phyloP scores from a whole-genome alignment of 2,329 filamentous ascomycete species.

The Penicillium sumatraense region DNA sequence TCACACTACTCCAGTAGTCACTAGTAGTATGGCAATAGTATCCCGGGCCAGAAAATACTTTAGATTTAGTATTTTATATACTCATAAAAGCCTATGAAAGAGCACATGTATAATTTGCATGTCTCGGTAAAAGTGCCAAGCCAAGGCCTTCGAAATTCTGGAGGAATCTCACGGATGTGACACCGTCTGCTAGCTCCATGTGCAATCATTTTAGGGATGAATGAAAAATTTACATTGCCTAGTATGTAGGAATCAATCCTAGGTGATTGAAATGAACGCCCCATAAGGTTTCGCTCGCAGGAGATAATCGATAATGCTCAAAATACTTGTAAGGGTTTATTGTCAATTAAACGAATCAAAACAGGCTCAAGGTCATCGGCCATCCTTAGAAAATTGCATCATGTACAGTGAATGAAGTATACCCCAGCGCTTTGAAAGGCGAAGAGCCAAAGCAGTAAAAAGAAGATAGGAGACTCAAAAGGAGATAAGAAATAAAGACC shows the following conservation, averaged over 20 bases:
- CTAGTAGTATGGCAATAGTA: no score
- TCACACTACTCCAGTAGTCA: no score
- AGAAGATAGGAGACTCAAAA: conserved; percentile 22
- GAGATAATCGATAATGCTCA: neutral
- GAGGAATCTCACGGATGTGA: no score
- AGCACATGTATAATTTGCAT: no score
- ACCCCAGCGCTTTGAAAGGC: conserved; percentile 15
- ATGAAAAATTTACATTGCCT: neutral
- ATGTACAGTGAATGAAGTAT: conserved; percentile 33
- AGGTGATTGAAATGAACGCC: neutral
- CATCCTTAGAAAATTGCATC: conserved; percentile 29
- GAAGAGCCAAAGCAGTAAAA: conserved; percentile 15
- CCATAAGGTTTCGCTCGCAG: neutral
- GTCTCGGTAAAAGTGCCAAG: no score
- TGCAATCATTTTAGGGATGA: no score
- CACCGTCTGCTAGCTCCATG: no score
- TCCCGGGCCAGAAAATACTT: no score
- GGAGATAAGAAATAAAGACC: conserved; percentile 26
- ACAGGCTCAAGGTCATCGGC: conserved; percentile 22
- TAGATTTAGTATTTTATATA: no score
- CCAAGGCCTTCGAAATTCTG: no score
- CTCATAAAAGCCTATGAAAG: no score
- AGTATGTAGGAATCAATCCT: no score
- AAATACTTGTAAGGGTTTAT: neutral
- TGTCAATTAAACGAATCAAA: neutral